Evolutionary conservation across 1,284 basidiomycete species (phyloP).

Genomic region (Boletus subluridellus): DNA sequence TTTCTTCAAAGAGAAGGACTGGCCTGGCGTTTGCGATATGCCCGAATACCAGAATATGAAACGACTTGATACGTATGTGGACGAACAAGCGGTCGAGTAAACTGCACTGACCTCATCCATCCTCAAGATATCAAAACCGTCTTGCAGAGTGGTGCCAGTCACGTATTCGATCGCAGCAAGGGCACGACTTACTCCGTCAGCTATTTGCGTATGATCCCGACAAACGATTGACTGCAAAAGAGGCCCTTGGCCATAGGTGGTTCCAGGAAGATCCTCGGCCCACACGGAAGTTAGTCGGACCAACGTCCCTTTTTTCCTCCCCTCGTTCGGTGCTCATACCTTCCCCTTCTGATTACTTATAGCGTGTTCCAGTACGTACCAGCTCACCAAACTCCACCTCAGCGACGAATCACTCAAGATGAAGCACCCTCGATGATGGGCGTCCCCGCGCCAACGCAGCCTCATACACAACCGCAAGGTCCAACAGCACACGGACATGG

Average conservation of each 20-base stretch:
- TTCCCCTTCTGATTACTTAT: background rate
- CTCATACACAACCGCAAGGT: slow-evolving; percentile 38
- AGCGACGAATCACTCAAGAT: slow-evolving; percentile 71
- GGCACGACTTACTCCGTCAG: slow-evolving; percentile 79
- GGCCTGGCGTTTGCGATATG: slow-evolving; percentile 85
- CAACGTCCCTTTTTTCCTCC: background rate
- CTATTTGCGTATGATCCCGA: slow-evolving; percentile 92
- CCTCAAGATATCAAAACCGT: slow-evolving; percentile 58
- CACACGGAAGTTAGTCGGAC: slow-evolving; percentile 60
- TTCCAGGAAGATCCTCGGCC: slow-evolving; percentile 75
- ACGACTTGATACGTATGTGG: slow-evolving; percentile 67
- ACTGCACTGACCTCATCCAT: slow-evolving; percentile 3
- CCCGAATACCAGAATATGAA: slow-evolving; percentile 86
- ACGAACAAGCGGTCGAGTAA: background rate
- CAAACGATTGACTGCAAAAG: slow-evolving; percentile 76
- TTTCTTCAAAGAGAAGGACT: slow-evolving; percentile 61
- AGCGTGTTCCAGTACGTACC: slow-evolving; percentile 62
- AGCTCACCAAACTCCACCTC: slow-evolving; percentile 62
- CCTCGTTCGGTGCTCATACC: slow-evolving; percentile 3
- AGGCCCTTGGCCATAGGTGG: slow-evolving; percentile 80
- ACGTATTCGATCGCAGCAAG: slow-evolving; percentile 57
- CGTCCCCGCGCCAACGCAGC: slow-evolving; percentile 42
- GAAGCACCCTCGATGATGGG: slow-evolving; percentile 78
- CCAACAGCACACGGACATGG: slow-evolving; percentile 38
- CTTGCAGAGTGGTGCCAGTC: slow-evolving; percentile 77